Conservation (phyloP, 2,329 filamentous ascomycete species). For the Myrmaecium sp. region DNA sequence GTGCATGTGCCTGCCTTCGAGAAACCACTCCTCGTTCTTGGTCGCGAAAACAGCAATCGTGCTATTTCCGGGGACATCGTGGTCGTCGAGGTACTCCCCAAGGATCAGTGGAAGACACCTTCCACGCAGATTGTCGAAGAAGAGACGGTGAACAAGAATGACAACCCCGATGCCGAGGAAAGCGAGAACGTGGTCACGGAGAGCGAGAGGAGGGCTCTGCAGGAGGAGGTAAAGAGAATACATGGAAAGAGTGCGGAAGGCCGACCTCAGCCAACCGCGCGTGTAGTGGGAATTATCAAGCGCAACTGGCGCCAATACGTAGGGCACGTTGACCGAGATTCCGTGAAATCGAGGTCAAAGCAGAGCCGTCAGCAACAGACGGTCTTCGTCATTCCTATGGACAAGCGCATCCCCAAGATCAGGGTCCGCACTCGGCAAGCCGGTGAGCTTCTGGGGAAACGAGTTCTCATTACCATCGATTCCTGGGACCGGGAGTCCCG, state of each 20-base stretch:
- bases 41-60: conserved; percentile 90
- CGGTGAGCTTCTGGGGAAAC: conserved; percentile 73
- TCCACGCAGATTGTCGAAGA: conserved; percentile 95
- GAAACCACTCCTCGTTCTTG: conserved; percentile 72
- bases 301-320: conserved; percentile 98
- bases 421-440: conserved; percentile 82
- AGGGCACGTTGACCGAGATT: conserved; percentile 80
- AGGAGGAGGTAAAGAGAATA: conserved; percentile 77
- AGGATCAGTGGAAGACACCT: conserved; percentile 92
- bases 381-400: conserved; percentile 93
- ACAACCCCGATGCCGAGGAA: conserved; percentile 77
- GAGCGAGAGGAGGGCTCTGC: conserved; percentile 67
- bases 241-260: conserved; percentile 64
- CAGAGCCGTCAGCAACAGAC: conserved; percentile 76
- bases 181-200: conserved; percentile 62
- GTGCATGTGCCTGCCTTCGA: conserved; percentile 83
- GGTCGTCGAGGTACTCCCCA: conserved; percentile 80
- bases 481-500: conserved; percentile 87
- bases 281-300: conserved; percentile 81
- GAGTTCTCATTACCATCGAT: conserved; percentile 84
- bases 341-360: conserved; percentile 54
- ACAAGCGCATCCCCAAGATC: conserved; percentile 95
- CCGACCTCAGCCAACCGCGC: conserved; percentile 74
- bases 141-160: conserved; percentile 77
- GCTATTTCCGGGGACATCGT: conserved; percentile 84